phyloP scores from a whole-genome alignment of 257 asterid genomes.

The Pogostemon cablin region DNA sequence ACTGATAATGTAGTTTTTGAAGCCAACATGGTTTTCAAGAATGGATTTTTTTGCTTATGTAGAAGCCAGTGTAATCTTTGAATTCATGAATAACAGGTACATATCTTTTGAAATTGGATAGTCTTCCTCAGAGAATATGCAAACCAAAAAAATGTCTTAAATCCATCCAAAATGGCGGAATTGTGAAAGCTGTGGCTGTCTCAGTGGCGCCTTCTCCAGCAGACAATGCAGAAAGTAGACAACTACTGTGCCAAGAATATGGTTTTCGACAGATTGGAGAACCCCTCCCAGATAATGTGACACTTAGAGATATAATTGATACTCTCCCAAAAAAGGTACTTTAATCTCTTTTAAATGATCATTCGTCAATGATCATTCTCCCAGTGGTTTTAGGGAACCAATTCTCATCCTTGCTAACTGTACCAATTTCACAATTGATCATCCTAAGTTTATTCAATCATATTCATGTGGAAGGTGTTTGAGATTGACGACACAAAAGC shows the following conservation, averaged over 20 bases:
- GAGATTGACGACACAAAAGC: constrained; percentile 91
- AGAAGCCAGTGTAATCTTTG: neutral
- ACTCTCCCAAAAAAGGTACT: constrained; percentile 86
- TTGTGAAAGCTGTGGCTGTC: constrained; percentile 71
- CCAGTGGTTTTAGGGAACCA: neutral
- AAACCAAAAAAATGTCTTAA: constrained; percentile 44
- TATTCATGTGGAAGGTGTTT: constrained; percentile 61
- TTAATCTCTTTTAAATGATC: constrained; percentile 7
- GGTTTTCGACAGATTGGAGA: constrained; percentile 94
- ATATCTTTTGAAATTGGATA: constrained; percentile 56
- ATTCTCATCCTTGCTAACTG: neutral
- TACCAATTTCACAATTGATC: constrained; percentile 12
- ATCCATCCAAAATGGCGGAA: constrained; percentile 44
- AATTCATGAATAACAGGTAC: constrained; percentile 47
- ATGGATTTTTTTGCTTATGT: neutral
- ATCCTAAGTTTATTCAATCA: constrained; percentile 12
- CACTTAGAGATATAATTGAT: constrained; percentile 70
- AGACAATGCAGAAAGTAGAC: constrained; percentile 58
- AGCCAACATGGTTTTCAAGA: constrained; percentile 18
- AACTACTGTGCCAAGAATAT: constrained; percentile 59
- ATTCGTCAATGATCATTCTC: no score
- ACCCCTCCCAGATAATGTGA: constrained; percentile 79
- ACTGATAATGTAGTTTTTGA: neutral
- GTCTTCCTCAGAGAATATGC: constrained; percentile 46
- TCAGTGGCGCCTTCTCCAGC: constrained; percentile 65